phyloP scores from a whole-genome alignment of 2,329 filamentous ascomycete species.

The Myriosclerotinia curreyana region DNA sequence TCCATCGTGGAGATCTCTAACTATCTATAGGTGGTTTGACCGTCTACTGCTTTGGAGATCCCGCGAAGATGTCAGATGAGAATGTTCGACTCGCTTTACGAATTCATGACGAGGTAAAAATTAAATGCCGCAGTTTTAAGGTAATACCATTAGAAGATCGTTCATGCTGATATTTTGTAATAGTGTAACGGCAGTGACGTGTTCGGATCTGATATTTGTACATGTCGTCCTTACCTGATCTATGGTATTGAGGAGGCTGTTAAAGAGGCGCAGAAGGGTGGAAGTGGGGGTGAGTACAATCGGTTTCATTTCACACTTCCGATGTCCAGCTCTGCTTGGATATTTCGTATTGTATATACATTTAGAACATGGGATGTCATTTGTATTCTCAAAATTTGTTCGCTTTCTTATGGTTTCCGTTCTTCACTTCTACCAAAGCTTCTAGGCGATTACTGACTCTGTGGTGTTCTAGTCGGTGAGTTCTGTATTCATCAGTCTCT shows the following conservation, averaged over 20 bases:
- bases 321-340: neutral
- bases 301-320: neutral
- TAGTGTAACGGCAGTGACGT: slow-evolving; percentile 95
- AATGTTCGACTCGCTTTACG: slow-evolving; percentile 77
- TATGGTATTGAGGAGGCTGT: slow-evolving; percentile 98
- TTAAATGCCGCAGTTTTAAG: slow-evolving; percentile 18
- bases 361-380: neutral
- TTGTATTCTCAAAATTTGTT: neutral
- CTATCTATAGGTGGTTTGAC: slow-evolving; percentile 61
- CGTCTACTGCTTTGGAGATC: slow-evolving; percentile 95
- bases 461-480: slow-evolving; percentile 19
- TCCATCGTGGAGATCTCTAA: slow-evolving; percentile 21
- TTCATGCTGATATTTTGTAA: slow-evolving; percentile 30
- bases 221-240: slow-evolving; percentile 90
- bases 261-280: slow-evolving; percentile 77
- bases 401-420: slow-evolving; percentile 75
- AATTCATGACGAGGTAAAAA: slow-evolving; percentile 62
- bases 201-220: slow-evolving; percentile 97
- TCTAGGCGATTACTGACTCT: slow-evolving; percentile 8
- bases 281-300: slow-evolving; percentile 28
- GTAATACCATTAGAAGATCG: slow-evolving; percentile 16
- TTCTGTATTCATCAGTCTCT: neutral
- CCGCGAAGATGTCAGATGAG: slow-evolving; percentile 87
- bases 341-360: slow-evolving; percentile 9
- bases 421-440: neutral